Percentiles rank a stretch among this genome's conserved stretches.
Conservation (phyloP, 768 basidiomycete genomes). For the Termitomyces sp. region DNA sequence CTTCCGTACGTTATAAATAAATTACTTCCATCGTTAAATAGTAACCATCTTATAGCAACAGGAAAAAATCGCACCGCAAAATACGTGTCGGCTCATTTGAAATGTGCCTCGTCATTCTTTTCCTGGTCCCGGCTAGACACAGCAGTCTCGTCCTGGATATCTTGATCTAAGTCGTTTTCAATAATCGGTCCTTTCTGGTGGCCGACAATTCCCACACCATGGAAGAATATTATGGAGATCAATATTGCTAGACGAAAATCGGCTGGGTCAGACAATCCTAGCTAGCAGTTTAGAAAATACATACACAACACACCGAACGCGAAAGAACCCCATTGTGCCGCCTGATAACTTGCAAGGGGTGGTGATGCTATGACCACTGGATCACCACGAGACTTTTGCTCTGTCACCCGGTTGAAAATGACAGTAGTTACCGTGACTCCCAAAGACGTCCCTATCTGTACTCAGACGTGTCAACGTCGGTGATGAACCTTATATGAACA, state of each 20-base stretch:
- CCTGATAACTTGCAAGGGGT: conserved; percentile 46
- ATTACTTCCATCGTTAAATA: neutral
- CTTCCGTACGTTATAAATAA: neutral
- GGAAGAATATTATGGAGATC: conserved; percentile 13
- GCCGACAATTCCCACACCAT: conserved; percentile 17
- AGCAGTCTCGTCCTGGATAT: neutral
- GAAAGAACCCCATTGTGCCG: conserved; percentile 61
- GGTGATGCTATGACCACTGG: conserved; percentile 21
- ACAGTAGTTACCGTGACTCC: conserved; percentile 71
- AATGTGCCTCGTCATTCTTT: neutral
- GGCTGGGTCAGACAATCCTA: neutral
- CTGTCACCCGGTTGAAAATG: conserved; percentile 53
- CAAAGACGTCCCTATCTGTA: conserved; percentile 59
- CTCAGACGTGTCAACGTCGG: neutral
- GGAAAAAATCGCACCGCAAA: neutral
- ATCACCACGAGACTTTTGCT: conserved; percentile 18
- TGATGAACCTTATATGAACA: neutral
- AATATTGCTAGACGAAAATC: conserved; percentile 7
- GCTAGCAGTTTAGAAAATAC: neutral
- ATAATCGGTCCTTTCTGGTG: conserved; percentile 5
- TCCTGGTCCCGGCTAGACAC: neutral
- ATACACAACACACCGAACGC: conserved; percentile 57
- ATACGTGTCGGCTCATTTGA: neutral
- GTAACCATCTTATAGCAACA: neutral
- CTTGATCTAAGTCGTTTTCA: neutral